These are phyloP conservation scores for Lanmaoa pseudosensibilis DNA, from an alignment of 768 basidiomycete species.

Conservation along the genomic window DNA sequence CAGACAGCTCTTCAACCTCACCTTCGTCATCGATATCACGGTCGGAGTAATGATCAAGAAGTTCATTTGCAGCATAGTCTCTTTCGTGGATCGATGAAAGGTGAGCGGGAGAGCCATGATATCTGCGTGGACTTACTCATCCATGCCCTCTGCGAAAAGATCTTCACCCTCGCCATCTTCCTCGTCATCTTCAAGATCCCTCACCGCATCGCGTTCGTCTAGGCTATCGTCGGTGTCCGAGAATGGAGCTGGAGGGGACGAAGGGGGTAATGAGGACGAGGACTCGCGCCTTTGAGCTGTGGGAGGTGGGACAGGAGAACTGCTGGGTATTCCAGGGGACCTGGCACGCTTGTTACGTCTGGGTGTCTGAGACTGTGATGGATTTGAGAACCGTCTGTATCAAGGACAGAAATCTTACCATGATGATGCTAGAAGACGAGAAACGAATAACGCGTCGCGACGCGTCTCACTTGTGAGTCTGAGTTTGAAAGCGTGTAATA, in stretches of 20 bases:
- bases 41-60: constrained; percentile 85
- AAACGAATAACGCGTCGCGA: constrained; percentile 44
- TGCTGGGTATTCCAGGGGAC: constrained; percentile 50
- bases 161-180: constrained; percentile 91
- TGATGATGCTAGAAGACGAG: constrained; percentile 26
- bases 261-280: constrained; percentile 79
- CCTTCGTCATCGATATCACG: constrained; percentile 84
- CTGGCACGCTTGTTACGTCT: constrained; percentile 64
- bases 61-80: constrained; percentile 83
- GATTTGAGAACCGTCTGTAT: neutral
- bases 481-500: constrained; percentile 45
- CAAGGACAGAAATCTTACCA: constrained; percentile 35
- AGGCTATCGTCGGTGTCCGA: constrained; percentile 84
- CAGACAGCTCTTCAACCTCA: constrained; percentile 65
- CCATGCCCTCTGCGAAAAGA: constrained; percentile 79
- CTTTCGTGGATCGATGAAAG: constrained; percentile 35
- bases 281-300: constrained; percentile 55
- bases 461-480: constrained; percentile 37
- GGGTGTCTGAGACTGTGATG: constrained; percentile 41
- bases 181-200: constrained; percentile 64
- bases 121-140: constrained; percentile 52
- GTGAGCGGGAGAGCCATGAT: constrained; percentile 9
- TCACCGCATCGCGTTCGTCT: constrained; percentile 67
- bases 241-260: constrained; percentile 80
- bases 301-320: constrained; percentile 45